Base-by-base conservation (phyloP, 257 asterid genomes). In the Solanum medicagineum region DNA sequence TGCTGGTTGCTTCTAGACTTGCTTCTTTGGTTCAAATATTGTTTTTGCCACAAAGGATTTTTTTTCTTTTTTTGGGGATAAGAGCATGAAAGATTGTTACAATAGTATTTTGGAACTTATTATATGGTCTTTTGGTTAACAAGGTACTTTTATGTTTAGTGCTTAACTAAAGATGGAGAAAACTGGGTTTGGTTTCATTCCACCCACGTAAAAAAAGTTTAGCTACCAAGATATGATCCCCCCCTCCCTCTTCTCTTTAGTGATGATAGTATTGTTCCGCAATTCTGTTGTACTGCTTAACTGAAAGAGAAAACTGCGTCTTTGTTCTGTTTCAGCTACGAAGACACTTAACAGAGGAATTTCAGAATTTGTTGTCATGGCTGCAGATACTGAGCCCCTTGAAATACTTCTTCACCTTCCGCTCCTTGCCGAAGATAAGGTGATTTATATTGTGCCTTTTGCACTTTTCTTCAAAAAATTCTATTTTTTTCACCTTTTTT, bases 351-450 rank as follows among this genome's bases (percentile, higher is more conserved):
- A 96, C 88, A 91, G 98, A 86, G 98, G 98, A 24, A 94, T 96
- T 85, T 94, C 99, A 10, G 99, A 94, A 88, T 94, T 96, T 84
- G 85, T 94, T 24, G 99, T 96, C 86, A 89, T 94, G 98, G 98
- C 99, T 0, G 98, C 98, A 55, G 98, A 96, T 83, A 92, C 98
- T 0, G 98, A 96, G 90, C 99, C 99, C 1, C 97, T 96, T 77
- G 98, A 96, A 81, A 96, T 96, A 86, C 94, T 96, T 77, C 99
- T 96, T 65, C 98, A 96, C 85, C 98, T 94, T 81, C 99, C 99
- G 13, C 98, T 96, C 59, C 96, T 96, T 16, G 98, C 98, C 36
- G 99, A 96, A 84, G 99, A 94, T 65, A 96, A 96, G 98, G 99
- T 96, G 85, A 54, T 16, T 29, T 40, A 24, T 49, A 22, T 15